Base-by-base conservation (phyloP, 1,284 basidiomycete genomes). In the Irpex sp. region DNA sequence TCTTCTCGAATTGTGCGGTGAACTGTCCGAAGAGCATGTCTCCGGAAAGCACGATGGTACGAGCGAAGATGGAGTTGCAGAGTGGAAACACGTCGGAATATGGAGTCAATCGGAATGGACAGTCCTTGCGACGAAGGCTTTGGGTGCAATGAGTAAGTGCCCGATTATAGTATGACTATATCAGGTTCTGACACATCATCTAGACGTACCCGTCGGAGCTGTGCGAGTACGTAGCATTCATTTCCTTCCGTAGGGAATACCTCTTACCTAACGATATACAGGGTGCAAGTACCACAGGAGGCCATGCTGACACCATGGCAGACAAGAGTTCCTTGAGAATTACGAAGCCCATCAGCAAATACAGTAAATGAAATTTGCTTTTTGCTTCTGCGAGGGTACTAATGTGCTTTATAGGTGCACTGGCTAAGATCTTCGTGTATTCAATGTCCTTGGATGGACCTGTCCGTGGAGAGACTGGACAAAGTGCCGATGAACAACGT, bases 341-440 rank as follows among this genome's bases (percentile, higher is more conserved):
- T 69, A 94, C 94, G 81, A 92, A 90, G 72, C 72, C 85, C 68
- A 81, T 91, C 73, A 81, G 88, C 81, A 78, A 91, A 81, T 81
- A 86, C 77, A 76, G 90, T 94, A 50, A 50, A 50, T 50, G 61
- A 69, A 84, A 73, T 50, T 50, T 46, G 21, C 13, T 39, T 68
- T 43, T 21, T 61, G 63, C 61, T 7, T 37, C 60, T 63, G n/a
- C 64, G 33, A 58, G 47, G 54, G 35, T 59, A 58, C 43, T 55
- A 49, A 61, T 47, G 17, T 54, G 39, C 26, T 60, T 17, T 11
- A 13, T 71, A 95, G 89, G 84, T 73, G 85, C 90, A 9, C 82
- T 99, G 58, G 94, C 97, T 0, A 92, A 90, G 69, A 79, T 98
- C 50, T 84, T 99, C 63, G 87, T 98, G 26, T 97, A 95, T 73